Evolutionary conservation across 73 alveolate species (phyloP), one percentile per base, ranked within the genome.

Genomic region (Uronychia binucleata): DNA sequence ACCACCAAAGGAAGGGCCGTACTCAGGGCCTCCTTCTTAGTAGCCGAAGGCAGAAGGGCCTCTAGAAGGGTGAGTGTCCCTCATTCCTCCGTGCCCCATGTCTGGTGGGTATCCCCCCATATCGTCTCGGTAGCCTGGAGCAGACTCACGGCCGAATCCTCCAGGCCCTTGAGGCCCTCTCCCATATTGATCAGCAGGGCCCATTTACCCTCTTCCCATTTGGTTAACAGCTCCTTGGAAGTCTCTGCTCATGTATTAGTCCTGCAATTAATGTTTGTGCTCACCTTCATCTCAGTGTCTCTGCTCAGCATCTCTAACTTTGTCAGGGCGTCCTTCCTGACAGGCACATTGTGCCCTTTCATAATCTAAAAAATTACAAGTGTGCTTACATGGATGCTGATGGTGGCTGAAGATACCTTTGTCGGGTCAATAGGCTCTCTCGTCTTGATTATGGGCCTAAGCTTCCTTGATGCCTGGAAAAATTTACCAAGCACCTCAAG

Each of bases 311-410:
- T 28, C 78, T 87, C 77, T 84, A 67, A 67, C 86, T 90, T 89
- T 33, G 79, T 86, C 5, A 85, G 83, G 29, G 97, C 86, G 60
- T 88, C 82, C 35, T 82, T 79, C 80, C 98, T 91, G 30, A 95
- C 87, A 26, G 98, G 98, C n/a, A 95, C 90, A 91, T 95, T 95
- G 87, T 88, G 90, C 60, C 98, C 98, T 85, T 94, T 95, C 30
- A 93, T 92, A 25, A 95, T 90, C n/a, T n/a, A n/a, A n/a, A n/a
- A n/a, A n/a, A n/a, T n/a, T n/a, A n/a, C n/a, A n/a, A n/a, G n/a
- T n/a, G n/a, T n/a, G n/a, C n/a, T n/a, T n/a, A n/a, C n/a, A 88
- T 95, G 98, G 25, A 95, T 85, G 82, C 84, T 85, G 26, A 95
- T 88, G 75, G 88, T 90, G 0, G 95, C 95, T 13, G 75, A 86